Evolutionary conservation across 148 eudicot species (phyloP).

Genomic region (Fagopyrum esculentum): DNA sequence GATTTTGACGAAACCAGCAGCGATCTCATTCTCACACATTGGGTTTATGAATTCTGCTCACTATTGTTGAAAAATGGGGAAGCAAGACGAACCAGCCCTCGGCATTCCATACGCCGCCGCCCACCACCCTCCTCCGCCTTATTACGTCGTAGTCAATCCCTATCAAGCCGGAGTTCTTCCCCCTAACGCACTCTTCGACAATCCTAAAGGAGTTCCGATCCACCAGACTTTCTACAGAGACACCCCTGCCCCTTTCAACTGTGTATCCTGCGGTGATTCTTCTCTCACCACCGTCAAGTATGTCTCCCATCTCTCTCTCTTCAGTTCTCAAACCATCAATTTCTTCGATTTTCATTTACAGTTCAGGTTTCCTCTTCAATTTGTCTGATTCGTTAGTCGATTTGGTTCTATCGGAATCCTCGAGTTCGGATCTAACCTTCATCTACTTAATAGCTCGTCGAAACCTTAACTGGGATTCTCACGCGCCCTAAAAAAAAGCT

Average conservation of each 20-base stretch:
- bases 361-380: neutral
- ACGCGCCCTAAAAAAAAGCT: neutral
- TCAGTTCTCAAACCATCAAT: neutral
- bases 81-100: conserved; percentile 41
- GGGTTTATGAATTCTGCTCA: neutral
- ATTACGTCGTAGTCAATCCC: conserved; percentile 40
- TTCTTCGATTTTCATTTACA: neutral
- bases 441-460: neutral
- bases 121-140: conserved; percentile 25
- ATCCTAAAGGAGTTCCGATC: conserved; percentile 77
- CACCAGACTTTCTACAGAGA: conserved; percentile 75
- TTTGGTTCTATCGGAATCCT: neutral
- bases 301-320: neutral
- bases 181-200: conserved; percentile 54
- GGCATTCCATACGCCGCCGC: conserved; percentile 48
- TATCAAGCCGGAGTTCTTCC: conserved; percentile 55
- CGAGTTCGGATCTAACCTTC: neutral
- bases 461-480: neutral
- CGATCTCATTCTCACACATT: neutral
- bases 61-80: conserved; percentile 15
- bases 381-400: neutral
- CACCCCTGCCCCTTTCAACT: conserved; percentile 82
- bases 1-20: neutral
- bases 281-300: conserved; percentile 60
- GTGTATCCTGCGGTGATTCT: conserved; percentile 45